Percentiles rank a stretch among this genome's conserved stretches.
phyloP scores from a whole-genome alignment of 257 asterid genomes.

The Solanum lycopersicoides region DNA sequence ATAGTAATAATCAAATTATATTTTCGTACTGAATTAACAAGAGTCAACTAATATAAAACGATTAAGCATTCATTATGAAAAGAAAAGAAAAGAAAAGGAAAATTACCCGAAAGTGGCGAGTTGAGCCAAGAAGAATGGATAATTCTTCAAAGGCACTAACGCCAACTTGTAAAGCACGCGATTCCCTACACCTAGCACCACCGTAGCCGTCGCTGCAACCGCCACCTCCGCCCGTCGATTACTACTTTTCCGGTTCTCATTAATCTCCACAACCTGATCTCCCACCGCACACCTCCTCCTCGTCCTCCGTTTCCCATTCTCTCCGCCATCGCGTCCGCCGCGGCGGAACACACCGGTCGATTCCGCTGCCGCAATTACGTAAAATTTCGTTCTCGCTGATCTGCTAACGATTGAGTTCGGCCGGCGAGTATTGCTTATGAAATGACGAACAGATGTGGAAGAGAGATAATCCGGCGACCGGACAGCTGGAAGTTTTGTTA shows the following conservation, averaged over 20 bases:
- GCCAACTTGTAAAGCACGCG: slow-evolving; percentile 93
- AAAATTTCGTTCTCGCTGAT: neutral
- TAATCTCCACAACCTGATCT: slow-evolving; percentile 17
- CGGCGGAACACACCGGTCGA: neutral
- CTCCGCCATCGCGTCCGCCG: neutral
- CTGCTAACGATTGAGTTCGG: neutral
- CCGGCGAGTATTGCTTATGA: neutral
- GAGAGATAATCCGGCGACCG: neutral
- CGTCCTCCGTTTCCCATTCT: neutral
- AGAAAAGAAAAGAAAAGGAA: too few relatives aligned
- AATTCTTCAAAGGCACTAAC: slow-evolving; percentile 72
- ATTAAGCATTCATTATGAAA: accelerated
- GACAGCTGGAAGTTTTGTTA: neutral
- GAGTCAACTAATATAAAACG: neutral
- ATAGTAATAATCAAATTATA: too few relatives aligned
- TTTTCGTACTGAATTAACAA: too few relatives aligned
- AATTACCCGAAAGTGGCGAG: slow-evolving; percentile 90
- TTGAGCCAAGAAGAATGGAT: slow-evolving; percentile 94
- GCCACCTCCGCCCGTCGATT: slow-evolving; percentile 47
- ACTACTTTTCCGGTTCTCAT: slow-evolving; percentile 10
- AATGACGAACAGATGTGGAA: neutral
- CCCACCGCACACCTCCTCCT: slow-evolving; percentile 9
- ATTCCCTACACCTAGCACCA: slow-evolving; percentile 86
- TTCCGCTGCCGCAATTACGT: neutral
- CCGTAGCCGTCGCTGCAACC: slow-evolving; percentile 69